A percentile compares a stretch with the other conserved stretches of the same genome.
phyloP scores from a whole-genome alignment of 768 basidiomycete species.

The Lentinula guzmanii region DNA sequence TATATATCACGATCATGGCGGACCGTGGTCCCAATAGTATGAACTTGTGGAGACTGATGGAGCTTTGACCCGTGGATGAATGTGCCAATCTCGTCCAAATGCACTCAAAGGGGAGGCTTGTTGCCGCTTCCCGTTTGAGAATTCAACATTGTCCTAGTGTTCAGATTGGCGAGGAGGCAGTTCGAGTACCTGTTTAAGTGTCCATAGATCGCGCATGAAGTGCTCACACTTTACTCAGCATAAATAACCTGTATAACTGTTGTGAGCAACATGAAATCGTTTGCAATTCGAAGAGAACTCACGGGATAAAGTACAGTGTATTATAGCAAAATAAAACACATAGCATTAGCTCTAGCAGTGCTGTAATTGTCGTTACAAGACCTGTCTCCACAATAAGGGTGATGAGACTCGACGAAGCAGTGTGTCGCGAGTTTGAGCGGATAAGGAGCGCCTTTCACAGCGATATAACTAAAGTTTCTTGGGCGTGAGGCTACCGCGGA shows the following conservation, averaged over 20 bases:
- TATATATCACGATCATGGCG: not conserved
- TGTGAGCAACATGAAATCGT: too few species aligned
- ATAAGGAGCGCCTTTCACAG: not conserved
- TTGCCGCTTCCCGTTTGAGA: not conserved
- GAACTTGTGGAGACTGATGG: not conserved
- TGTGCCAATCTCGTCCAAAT: not conserved
- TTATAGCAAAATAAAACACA: conserved; percentile 2
- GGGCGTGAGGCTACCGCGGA: not conserved
- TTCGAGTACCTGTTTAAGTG: not conserved
- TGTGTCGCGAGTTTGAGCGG: not conserved
- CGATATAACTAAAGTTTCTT: not conserved
- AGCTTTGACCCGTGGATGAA: not conserved
- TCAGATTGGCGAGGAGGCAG: not conserved
- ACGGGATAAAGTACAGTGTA: conserved; percentile 6
- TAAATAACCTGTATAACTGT: not conserved
- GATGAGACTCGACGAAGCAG: not conserved
- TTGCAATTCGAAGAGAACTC: not conserved
- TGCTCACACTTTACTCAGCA: not conserved
- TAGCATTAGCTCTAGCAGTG: conserved; percentile 1
- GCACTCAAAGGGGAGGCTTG: not conserved
- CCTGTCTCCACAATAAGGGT: conserved; percentile 7
- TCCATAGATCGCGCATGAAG: not conserved
- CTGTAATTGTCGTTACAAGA: conserved; percentile 8
- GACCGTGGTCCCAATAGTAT: too few species aligned
- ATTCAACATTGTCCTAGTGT: not conserved